phyloP scores from a whole-genome alignment of 306 rosid species.

The Cucurbita maxima region DNA sequence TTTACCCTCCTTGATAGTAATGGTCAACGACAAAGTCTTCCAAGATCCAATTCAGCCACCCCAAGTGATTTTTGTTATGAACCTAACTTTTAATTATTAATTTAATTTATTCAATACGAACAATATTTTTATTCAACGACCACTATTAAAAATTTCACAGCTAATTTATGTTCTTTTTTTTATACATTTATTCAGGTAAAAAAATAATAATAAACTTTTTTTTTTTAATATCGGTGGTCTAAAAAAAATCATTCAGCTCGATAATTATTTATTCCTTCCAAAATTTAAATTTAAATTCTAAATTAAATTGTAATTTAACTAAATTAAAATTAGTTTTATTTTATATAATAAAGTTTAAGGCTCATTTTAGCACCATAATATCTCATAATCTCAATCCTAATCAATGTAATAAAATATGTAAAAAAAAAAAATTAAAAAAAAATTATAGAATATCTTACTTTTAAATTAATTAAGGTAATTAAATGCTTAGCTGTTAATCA shows the following conservation, averaged over 20 bases:
- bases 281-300: too few relatives aligned
- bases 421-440: not conserved
- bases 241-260: too few relatives aligned
- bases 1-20: constrained; percentile 30
- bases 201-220: too few relatives aligned
- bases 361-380: constrained; percentile 1
- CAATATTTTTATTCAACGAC: too few relatives aligned
- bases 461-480: constrained; percentile 10
- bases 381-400: constrained; percentile 33
- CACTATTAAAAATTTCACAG: too few relatives aligned
- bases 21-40: constrained; percentile 17
- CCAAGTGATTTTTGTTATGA: not conserved
- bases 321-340: not conserved
- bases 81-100: constrained; percentile 2
- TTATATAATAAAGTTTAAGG: not conserved
- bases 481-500: constrained; percentile 43
- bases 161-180: too few relatives aligned
- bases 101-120: not conserved
- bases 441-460: constrained; percentile 16
- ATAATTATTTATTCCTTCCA: too few relatives aligned
- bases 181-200: too few relatives aligned
- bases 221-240: too few relatives aligned
- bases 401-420: constrained; percentile 14
- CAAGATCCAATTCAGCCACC: not conserved
- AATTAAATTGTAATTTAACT: too few relatives aligned